Percentiles rank a stretch among this genome's conserved stretches.
Conservation (phyloP, 2,329 filamentous ascomycete species). For the Sclerotinia subarctica region DNA sequence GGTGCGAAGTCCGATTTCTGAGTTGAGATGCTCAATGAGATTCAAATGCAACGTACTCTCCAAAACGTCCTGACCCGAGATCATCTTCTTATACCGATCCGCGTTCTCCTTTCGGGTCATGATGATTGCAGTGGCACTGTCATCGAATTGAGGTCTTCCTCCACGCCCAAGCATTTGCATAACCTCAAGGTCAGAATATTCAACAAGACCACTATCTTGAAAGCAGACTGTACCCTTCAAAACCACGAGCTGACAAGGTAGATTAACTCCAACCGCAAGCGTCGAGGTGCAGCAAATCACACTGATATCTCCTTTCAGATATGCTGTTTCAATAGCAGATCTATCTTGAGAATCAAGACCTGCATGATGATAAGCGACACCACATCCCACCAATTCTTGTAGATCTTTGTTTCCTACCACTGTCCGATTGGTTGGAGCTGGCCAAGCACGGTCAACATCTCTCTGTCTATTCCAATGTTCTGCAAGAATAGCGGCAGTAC, state of each 20-base stretch:
- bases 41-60: slow-evolving; percentile 79
- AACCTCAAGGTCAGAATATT: slow-evolving; percentile 78
- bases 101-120: slow-evolving; percentile 68
- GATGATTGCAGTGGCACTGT: slow-evolving; percentile 72
- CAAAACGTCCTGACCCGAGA: slow-evolving; percentile 67
- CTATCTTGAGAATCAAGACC: slow-evolving; percentile 66
- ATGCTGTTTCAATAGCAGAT: slow-evolving; percentile 62
- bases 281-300: slow-evolving; percentile 88
- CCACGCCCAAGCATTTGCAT: slow-evolving; percentile 91
- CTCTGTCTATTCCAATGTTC: slow-evolving; percentile 59
- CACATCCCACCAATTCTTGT: slow-evolving; percentile 47
- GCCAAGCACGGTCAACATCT: slow-evolving; percentile 59
- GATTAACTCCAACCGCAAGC: slow-evolving; percentile 76
- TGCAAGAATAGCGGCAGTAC: slow-evolving; percentile 64
- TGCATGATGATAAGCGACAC: slow-evolving; percentile 81
- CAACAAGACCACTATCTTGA: slow-evolving; percentile 57
- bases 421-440: slow-evolving; percentile 50
- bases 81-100: slow-evolving; percentile 66
- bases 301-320: slow-evolving; percentile 66
- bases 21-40: slow-evolving; percentile 79
- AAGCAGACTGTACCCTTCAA: slow-evolving; percentile 75
- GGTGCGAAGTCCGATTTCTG: slow-evolving; percentile 74
- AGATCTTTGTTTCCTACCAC: slow-evolving; percentile 58
- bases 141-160: slow-evolving; percentile 79
- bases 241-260: slow-evolving; percentile 79